Evolutionary conservation across 108 stramenopile genomes (phyloP).

Genomic region (Cyclostephanos tholiformis): DNA sequence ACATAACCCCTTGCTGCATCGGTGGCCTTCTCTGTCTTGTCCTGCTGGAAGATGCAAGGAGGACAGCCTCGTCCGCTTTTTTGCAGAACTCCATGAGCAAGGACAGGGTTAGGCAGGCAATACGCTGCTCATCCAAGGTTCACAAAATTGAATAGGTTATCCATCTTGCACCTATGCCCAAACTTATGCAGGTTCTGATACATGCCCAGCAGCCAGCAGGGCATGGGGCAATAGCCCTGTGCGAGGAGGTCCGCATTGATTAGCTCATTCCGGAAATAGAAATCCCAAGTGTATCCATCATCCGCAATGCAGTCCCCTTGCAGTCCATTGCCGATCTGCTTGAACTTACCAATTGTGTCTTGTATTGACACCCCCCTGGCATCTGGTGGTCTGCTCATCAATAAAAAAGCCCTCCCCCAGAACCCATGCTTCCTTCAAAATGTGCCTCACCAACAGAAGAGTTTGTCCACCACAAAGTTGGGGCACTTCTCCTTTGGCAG

Average conservation of each 20-base stretch:
- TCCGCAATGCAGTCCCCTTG: slow-evolving; percentile 21
- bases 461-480: slow-evolving; percentile 11
- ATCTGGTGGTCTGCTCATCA: slow-evolving; percentile 23
- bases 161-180: too few species aligned
- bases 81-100: too few species aligned
- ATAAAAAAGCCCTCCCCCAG: slow-evolving; percentile 15
- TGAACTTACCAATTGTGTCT: slow-evolving; percentile 15
- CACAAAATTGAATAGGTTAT: slow-evolving; percentile 14
- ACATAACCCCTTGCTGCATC: slow-evolving; percentile 10
- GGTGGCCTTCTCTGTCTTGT: slow-evolving; percentile 9
- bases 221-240: slow-evolving; percentile 18
- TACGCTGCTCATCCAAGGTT: slow-evolving; percentile 26
- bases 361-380: slow-evolving; percentile 20
- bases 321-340: too few species aligned
- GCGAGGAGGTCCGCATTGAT: background rate
- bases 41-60: slow-evolving; percentile 12
- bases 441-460: slow-evolving; percentile 22
- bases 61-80: slow-evolving; percentile 17
- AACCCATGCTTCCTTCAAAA: slow-evolving; percentile 28
- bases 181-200: slow-evolving; percentile 2
- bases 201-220: slow-evolving; percentile 10
- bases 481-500: slow-evolving; percentile 12
- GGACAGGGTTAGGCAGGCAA: too few species aligned
- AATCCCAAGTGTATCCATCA: slow-evolving; percentile 22
- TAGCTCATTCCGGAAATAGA: slow-evolving; percentile 23